phyloP scores from a whole-genome alignment of 2,329 filamentous ascomycete genomes.

The Xylaria sp. region DNA sequence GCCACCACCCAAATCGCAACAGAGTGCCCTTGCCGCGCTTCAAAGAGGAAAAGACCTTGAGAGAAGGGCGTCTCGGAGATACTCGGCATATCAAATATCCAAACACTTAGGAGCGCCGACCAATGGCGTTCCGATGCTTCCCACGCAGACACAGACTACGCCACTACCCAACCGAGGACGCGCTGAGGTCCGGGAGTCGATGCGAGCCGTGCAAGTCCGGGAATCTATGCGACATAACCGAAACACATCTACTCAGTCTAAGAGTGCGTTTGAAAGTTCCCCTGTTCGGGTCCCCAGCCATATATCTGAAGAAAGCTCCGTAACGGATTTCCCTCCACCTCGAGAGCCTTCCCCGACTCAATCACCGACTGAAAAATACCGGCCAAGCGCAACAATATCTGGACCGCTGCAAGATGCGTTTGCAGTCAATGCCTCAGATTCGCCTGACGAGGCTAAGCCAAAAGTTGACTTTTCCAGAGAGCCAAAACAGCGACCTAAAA shows the following conservation, averaged over 20 bases:
- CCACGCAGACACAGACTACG: conserved; percentile 84
- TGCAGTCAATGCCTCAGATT: conserved; percentile 51
- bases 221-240: conserved; percentile 63
- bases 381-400: conserved; percentile 68
- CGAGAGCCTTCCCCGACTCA: conserved; percentile 59
- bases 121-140: conserved; percentile 87
- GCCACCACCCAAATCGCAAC: conserved; percentile 82
- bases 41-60: conserved; percentile 94
- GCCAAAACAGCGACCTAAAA: conserved; percentile 47
- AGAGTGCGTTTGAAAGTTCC: conserved; percentile 63
- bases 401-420: conserved; percentile 66
- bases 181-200: conserved; percentile 81
- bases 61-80: conserved; percentile 88
- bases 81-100: conserved; percentile 96
- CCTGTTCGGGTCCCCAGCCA: conserved; percentile 68
- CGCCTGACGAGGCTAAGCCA: conserved; percentile 46
- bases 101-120: conserved; percentile 87
- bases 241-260: conserved; percentile 60
- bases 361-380: conserved; percentile 74
- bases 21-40: conserved; percentile 89
- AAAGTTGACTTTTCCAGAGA: conserved; percentile 38
- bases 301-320: conserved; percentile 70
- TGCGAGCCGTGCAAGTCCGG: conserved; percentile 72
- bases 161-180: conserved; percentile 87
- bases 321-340: conserved; percentile 46